phyloP scores from a whole-genome alignment of 2,329 filamentous ascomycete species.

The Monilinia vaccinii-corymbosi region DNA sequence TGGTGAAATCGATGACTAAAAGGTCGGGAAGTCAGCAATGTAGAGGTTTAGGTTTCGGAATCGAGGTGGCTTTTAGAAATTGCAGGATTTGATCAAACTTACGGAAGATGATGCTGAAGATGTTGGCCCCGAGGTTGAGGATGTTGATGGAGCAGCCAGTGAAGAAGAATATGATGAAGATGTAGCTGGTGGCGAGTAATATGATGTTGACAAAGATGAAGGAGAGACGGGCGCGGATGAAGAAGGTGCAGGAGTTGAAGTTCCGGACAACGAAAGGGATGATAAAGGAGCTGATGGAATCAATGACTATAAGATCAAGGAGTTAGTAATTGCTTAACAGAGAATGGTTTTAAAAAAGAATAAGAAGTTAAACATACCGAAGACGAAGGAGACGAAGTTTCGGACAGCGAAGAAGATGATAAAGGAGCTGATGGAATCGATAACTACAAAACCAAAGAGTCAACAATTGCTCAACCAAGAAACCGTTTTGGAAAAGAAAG shows the following conservation, averaged over 20 bases:
- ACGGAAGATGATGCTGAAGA: neutral
- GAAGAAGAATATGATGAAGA: neutral
- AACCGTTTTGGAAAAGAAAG: neutral
- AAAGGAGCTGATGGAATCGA: neutral
- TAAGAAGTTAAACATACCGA: neutral
- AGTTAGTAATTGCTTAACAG: neutral
- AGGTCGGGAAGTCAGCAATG: neutral
- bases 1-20: neutral
- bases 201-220: neutral
- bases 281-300: neutral
- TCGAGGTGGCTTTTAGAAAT: fast-evolving
- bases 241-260: neutral
- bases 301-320: neutral
- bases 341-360: neutral
- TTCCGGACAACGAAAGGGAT: neutral
- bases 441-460: neutral
- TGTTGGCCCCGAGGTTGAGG: neutral
- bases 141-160: neutral
- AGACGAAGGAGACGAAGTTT: neutral
- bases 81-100: neutral
- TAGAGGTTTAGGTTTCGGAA: neutral
- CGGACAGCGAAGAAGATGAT: neutral
- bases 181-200: neutral
- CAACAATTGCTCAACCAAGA: neutral
- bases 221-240: neutral